Conservation (phyloP, 768 basidiomycete species). For the Pleurotus giganteus region DNA sequence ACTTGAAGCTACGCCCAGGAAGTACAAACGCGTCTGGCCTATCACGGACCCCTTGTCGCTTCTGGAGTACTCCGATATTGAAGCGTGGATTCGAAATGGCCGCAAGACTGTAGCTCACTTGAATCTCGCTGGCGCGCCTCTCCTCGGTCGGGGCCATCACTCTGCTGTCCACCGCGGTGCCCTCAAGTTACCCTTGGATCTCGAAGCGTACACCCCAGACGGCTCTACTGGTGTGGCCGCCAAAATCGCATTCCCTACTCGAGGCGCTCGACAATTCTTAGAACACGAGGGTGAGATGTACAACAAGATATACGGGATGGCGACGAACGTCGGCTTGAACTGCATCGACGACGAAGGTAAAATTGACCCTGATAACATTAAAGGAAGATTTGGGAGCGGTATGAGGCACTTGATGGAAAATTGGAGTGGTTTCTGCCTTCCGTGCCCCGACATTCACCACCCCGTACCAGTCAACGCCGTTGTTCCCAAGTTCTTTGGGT, state of each 20-base stretch:
- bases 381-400: not conserved
- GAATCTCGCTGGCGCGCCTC: not conserved
- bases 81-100: too few species aligned
- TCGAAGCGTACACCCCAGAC: not conserved
- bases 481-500: conserved; percentile 66
- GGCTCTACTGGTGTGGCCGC: not conserved
- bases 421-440: conserved; percentile 47
- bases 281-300: not conserved
- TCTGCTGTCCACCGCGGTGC: not conserved
- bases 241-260: not conserved
- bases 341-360: not conserved
- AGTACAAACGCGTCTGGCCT: conserved; percentile 6
- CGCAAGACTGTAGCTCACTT: not conserved
- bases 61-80: not conserved
- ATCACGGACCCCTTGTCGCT: not conserved
- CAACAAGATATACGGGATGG: conserved; percentile 1
- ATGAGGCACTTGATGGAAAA: conserved; percentile 41
- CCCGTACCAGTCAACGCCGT: conserved; percentile 48
- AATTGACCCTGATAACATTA: not conserved
- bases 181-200: not conserved
- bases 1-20: not conserved
- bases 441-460: conserved; percentile 33
- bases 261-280: not conserved
- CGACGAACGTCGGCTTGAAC: not conserved
- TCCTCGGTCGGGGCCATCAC: not conserved